Conservation (phyloP, 2,329 filamentous ascomycete species). For the Rachicladosporium sp. region DNA sequence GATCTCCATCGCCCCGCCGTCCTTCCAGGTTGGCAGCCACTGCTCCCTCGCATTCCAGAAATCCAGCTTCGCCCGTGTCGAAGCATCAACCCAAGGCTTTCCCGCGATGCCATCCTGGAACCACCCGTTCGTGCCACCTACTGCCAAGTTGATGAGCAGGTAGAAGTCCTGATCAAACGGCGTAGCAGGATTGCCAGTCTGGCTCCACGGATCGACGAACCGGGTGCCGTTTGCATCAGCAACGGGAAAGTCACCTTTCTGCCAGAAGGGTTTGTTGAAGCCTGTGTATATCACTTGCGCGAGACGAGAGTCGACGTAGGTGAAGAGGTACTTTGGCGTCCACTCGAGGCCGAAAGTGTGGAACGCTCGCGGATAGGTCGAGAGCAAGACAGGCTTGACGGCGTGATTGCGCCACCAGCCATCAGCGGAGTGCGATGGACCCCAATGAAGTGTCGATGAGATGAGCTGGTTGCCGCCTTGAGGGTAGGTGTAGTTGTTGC, state of each 20-base stretch:
- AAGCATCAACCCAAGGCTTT: slow-evolving; percentile 70
- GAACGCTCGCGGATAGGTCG: slow-evolving; percentile 55
- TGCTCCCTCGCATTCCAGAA: slow-evolving; percentile 51
- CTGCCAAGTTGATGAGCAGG: slow-evolving; percentile 29
- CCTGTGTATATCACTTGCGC: slow-evolving; percentile 68
- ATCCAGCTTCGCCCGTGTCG: slow-evolving; percentile 54
- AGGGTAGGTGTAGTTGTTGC: slow-evolving; percentile 66
- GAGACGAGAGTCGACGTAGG: slow-evolving; percentile 69
- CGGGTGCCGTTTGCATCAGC: slow-evolving; percentile 24
- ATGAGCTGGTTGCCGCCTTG: slow-evolving; percentile 73
- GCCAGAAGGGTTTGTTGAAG: slow-evolving; percentile 28
- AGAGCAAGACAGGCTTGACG: slow-evolving; percentile 62
- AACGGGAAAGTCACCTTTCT: slow-evolving; percentile 25
- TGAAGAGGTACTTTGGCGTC: slow-evolving; percentile 81
- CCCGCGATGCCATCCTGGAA: slow-evolving; percentile 58
- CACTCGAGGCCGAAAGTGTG: slow-evolving; percentile 77
- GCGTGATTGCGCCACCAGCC: slow-evolving; percentile 76
- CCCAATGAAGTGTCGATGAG: slow-evolving; percentile 72
- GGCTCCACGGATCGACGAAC: slow-evolving; percentile 26
- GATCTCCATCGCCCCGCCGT: slow-evolving; percentile 27
- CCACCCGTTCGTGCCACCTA: slow-evolving; percentile 48
- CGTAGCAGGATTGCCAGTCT: slow-evolving; percentile 23
- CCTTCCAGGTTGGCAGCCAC: slow-evolving; percentile 26
- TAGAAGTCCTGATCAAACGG: slow-evolving; percentile 32
- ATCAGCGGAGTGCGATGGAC: slow-evolving; percentile 58